These are phyloP conservation scores for Dipteronia dyeriana DNA, from an alignment of 345 rosid species.

Conservation along the genomic window DNA sequence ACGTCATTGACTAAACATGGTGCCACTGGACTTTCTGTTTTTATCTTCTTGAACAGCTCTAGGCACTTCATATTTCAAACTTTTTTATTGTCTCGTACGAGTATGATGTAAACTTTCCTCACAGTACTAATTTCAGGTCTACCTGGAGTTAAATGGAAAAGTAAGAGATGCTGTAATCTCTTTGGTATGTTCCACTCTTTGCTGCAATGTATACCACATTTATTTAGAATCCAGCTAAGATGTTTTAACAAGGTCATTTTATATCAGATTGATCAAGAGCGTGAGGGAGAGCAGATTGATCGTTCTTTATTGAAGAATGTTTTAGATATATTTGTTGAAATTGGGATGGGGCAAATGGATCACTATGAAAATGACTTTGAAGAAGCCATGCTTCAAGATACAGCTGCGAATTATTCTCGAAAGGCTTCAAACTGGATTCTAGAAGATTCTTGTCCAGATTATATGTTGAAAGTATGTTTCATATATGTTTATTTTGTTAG, in stretches of 20 bases:
- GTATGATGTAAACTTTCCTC: background rate
- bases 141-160: slow-evolving; percentile 39
- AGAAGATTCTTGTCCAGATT: slow-evolving; percentile 62
- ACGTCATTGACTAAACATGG: slow-evolving; percentile 11
- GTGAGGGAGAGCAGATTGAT: slow-evolving; percentile 65
- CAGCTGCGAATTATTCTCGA: slow-evolving; percentile 56
- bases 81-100: background rate
- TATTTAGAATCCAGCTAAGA: background rate
- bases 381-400: slow-evolving; percentile 47
- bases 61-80: background rate
- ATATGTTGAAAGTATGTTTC: slow-evolving; percentile 49
- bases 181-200: slow-evolving; percentile 40
- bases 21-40: background rate
- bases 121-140: slow-evolving; percentile 35
- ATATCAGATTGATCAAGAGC: slow-evolving; percentile 54
- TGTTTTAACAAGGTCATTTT: slow-evolving; percentile 7
- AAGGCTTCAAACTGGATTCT: slow-evolving; percentile 68
- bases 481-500: slow-evolving; percentile 11
- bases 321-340: slow-evolving; percentile 57
- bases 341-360: slow-evolving; percentile 58
- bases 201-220: background rate
- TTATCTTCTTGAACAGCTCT: background rate
- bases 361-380: slow-evolving; percentile 56
- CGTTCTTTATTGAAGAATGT: slow-evolving; percentile 62
- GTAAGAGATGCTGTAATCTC: slow-evolving; percentile 54